These are phyloP conservation scores for Botrytis squamosa DNA, from an alignment of 2,329 filamentous ascomycete genomes.

Conservation along the genomic window DNA sequence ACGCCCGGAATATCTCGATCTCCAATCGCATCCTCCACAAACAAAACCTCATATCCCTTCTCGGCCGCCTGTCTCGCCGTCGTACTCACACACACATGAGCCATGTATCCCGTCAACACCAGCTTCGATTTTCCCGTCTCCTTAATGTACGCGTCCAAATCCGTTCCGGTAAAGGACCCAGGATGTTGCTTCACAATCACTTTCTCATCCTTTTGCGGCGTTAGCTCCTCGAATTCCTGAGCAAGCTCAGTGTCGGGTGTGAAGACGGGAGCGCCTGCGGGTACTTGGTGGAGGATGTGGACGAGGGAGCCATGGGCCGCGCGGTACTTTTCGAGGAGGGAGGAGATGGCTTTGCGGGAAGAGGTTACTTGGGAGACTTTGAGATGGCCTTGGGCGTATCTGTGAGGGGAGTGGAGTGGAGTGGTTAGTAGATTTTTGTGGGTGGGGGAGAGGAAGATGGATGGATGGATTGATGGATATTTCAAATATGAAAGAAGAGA, in stretches of 20 bases:
- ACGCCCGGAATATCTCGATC: constrained; percentile 64
- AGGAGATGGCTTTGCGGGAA: constrained; percentile 56
- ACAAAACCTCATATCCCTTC: constrained; percentile 61
- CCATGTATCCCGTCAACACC: constrained; percentile 61
- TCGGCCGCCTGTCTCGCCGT: constrained; percentile 61
- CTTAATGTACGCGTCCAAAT: constrained; percentile 55
- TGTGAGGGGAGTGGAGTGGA: constrained; percentile 17
- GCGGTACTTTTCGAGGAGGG: constrained; percentile 61
- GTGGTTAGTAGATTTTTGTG: not conserved
- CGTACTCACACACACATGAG: constrained; percentile 63
- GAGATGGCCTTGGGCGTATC: constrained; percentile 54
- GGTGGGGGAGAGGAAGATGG: not conserved
- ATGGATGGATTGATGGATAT: not conserved
- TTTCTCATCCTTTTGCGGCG: constrained; percentile 52
- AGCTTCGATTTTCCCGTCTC: constrained; percentile 55
- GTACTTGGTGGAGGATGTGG: constrained; percentile 59
- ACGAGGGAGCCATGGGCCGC: constrained; percentile 51
- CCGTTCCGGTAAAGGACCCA: constrained; percentile 59
- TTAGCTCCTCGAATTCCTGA: constrained; percentile 59
- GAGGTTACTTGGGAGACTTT: constrained; percentile 52
- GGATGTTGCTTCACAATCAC: constrained; percentile 58
- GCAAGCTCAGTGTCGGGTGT: constrained; percentile 60
- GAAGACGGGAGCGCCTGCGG: constrained; percentile 64
- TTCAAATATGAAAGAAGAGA: not conserved
- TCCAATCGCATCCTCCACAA: constrained; percentile 62